Base-by-base conservation (phyloP, 2,329 filamentous ascomycete species). In the Claviceps africana region DNA sequence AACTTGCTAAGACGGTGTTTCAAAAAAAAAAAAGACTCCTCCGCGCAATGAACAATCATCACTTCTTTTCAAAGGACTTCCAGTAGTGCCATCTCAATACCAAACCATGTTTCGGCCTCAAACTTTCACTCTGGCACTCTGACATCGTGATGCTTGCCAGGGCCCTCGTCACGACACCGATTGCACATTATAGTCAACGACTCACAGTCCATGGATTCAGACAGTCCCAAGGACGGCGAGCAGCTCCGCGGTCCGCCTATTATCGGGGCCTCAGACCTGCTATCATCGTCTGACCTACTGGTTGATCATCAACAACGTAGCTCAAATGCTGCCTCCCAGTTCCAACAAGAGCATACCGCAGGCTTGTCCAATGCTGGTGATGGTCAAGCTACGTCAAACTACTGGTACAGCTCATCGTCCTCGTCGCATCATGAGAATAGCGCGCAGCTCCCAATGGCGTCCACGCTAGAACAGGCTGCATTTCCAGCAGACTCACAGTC, bases 221-320 rank as follows among this genome's bases (percentile, higher is more conserved):
- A 62, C 48, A 53, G 54, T 51, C 58, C 58, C 43, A 33, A 40
- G 31, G 60, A 62, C 46, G 57, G 57, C 57, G 57, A 59, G 54
- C 55, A 59, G 52, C 54, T 53, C 49, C 60, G 59, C 53, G 61
- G 58, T 51, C 58, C 57, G 43, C 63, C 58, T 61, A 83, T 83
- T 56, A 90, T 93, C 69, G 85, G 85, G 54, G 72, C 91, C 54
- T 82, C 82, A 66, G 78, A 83, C 59, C 71, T 86, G 37, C 63
- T 66, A 51, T 56, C 57, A 33, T 51, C 59, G 13, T 53, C 57
- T 30, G 54, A 37, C 21, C 10, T 17, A 28, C 5, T 43, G 2
- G 37, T 25, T 17, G 31, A 37, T 31, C 40, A 35, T 37, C 47
- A 30, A 28, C 28, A 19, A 30, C 28, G 22, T 22, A 21, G 35